These are phyloP conservation scores for Monosporascus sp. DNA, from an alignment of 2,329 filamentous ascomycete genomes.

Conservation along the genomic window DNA sequence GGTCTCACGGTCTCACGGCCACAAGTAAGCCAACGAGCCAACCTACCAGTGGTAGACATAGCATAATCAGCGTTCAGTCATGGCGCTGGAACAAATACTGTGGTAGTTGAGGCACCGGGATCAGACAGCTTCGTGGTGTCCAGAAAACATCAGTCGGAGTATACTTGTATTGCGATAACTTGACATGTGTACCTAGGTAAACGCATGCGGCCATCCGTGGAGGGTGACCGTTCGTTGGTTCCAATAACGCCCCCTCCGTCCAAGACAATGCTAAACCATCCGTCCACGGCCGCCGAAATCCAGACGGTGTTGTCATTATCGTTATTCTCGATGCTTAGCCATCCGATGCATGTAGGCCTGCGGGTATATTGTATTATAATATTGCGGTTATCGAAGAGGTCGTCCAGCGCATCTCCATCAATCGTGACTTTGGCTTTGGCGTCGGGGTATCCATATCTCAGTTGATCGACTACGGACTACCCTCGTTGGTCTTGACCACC, in stretches of 20 bases:
- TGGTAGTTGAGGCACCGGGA: too few relatives aligned
- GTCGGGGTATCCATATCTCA: background rate
- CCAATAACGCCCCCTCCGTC: background rate
- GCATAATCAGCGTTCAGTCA: too few relatives aligned
- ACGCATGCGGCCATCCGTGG: background rate
- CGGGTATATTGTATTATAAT: too few relatives aligned
- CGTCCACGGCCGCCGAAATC: background rate
- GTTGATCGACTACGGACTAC: conserved; percentile 14
- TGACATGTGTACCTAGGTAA: background rate
- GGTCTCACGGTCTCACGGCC: too few relatives aligned
- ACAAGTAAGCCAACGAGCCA: too few relatives aligned
- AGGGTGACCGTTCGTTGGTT: background rate
- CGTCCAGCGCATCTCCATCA: background rate
- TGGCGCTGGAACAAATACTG: too few relatives aligned
- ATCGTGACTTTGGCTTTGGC: background rate
- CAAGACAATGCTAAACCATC: background rate
- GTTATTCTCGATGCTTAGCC: background rate
- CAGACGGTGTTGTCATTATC: background rate
- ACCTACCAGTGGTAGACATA: too few relatives aligned
- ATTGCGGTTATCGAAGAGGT: too few relatives aligned
- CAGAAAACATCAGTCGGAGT: too few relatives aligned
- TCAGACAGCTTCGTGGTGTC: too few relatives aligned
- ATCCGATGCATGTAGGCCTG: too few relatives aligned
- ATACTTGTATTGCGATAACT: too few relatives aligned
- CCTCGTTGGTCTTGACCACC: conserved; percentile 46